Evolutionary conservation across 306 rosid genomes (phyloP), one percentile per base, ranked within the genome.

Genomic region (Ormosia semicastrata): DNA sequence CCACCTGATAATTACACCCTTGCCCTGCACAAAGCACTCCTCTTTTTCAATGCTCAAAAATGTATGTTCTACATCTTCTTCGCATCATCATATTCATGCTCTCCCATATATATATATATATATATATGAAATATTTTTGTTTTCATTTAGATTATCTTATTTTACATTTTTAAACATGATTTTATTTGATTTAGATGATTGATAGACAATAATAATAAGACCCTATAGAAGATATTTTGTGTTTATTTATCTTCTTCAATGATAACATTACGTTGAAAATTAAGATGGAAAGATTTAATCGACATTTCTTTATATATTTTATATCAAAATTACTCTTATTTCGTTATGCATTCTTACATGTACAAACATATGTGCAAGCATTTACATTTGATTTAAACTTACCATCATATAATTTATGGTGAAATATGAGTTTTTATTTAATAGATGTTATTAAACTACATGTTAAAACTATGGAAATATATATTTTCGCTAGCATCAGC

Each of bases 31-130:
- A 89, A 88, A 58, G 93, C 93, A 2, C 87, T 91, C 1, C 85
- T 86, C 62, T 91, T 91, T 88, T 91, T 89, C 87, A 85, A 89
- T 46, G 90, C 93, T 44, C 93, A 91, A 63, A 91, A 89, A 86
- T 91, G 92, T 91, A 83, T 56, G 90, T 41, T 53, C 24, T 24
- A 24, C 24, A 44, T 32, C 0, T 7, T 29, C 13, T 3, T 37
- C 44, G 40, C 29, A 5, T 64, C 37, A 52, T 12, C 39, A 50
- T 33, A 4, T 36, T 11, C 17, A 24, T 43, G 10, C 7, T 46
- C 1, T 41, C 17, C 0, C 34, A 10, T 3, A 8, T 0, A 11
- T 13, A 2, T 11, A 49, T n/a, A n/a, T n/a, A n/a, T n/a, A n/a
- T n/a, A n/a, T n/a, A n/a, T n/a, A n/a, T n/a, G 57, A 14, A 9